A percentile compares a stretch with the other conserved stretches of the same genome.
Evolutionary conservation across 371 early-diverging fungal species (phyloP).

Genomic region (Mucor lusitanicus): DNA sequence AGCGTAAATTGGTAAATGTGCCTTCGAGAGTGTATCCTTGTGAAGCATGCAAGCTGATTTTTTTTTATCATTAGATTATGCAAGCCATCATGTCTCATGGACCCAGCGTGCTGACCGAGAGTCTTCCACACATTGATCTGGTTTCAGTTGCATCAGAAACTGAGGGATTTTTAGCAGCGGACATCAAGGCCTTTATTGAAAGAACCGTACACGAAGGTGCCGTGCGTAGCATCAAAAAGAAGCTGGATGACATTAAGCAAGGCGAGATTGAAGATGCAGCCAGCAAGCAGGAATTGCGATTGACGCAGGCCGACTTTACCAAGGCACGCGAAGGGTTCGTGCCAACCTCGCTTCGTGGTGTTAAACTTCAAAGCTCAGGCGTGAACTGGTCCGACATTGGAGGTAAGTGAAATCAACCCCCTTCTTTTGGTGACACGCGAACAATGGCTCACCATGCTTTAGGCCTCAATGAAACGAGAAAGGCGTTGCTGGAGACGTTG

Average conservation of each 20-base stretch:
- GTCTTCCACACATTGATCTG: conserved; percentile 61
- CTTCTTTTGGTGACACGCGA: background rate
- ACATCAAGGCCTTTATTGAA: conserved; percentile 78
- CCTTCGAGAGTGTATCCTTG: too few species aligned
- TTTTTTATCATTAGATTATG: conserved; percentile 47
- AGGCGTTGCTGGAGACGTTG: conserved; percentile 84
- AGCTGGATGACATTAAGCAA: conserved; percentile 23
- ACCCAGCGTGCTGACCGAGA: conserved; percentile 32
- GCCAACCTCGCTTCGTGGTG: conserved; percentile 81
- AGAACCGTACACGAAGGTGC: conserved; percentile 85
- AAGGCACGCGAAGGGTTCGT: conserved; percentile 80
- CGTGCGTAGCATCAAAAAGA: conserved; percentile 61
- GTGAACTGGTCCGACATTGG: conserved; percentile 92
- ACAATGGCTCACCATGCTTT: background rate
- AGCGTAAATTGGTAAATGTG: conserved; percentile 62
- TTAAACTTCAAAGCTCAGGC: conserved; percentile 76
- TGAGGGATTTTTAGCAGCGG: conserved; percentile 89
- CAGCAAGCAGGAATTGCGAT: conserved; percentile 12
- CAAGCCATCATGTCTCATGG: conserved; percentile 57
- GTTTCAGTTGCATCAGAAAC: conserved; percentile 77
- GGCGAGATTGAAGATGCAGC: background rate
- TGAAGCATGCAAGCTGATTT: background rate
- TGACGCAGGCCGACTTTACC: conserved; percentile 69
- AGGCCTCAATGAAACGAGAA: conserved; percentile 82
- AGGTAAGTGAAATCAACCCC: conserved; percentile 45